These are phyloP conservation scores for Odontarrhena argentea DNA, from an alignment of 345 rosid species.

Conservation along the genomic window DNA sequence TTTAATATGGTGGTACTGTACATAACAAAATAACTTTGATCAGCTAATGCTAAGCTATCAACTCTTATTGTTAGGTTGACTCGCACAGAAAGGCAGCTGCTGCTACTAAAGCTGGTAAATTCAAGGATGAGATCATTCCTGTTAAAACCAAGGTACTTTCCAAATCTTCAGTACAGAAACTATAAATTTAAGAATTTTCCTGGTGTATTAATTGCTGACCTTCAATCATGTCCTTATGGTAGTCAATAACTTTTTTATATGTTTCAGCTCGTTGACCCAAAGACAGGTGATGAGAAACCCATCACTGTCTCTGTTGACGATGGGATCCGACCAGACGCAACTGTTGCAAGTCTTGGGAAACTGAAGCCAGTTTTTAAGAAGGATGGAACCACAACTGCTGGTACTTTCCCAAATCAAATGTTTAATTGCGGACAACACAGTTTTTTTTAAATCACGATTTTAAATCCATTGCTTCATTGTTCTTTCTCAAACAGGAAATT, in stretches of 20 bases:
- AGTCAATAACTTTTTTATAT: conserved; percentile 30
- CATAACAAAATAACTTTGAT: neutral
- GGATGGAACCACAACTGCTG: conserved; percentile 97
- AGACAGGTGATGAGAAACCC: conserved; percentile 83
- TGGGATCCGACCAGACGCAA: conserved; percentile 81
- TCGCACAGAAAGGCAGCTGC: conserved; percentile 99
- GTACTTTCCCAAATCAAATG: conserved; percentile 40
- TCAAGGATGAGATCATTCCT: conserved; percentile 95
- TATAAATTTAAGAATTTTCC: conserved; percentile 6
- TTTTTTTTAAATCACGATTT: neutral
- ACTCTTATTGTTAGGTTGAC: conserved; percentile 62
- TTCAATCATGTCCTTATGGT: conserved; percentile 9
- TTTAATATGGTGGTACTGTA: conserved; percentile 20
- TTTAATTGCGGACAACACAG: neutral
- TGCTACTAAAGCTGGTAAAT: conserved; percentile 90
- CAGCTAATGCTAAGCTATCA: neutral
- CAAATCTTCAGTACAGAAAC: neutral
- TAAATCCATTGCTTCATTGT: conserved; percentile 12
- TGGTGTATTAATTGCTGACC: conserved; percentile 9
- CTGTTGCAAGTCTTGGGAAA: conserved; percentile 68
- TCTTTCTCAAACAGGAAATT: conserved; percentile 62
- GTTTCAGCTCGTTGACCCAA: conserved; percentile 86
- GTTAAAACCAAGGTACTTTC: conserved; percentile 81
- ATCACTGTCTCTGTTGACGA: conserved; percentile 85
- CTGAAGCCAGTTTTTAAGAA: conserved; percentile 90